Evolutionary conservation across 2,329 filamentous ascomycete species (phyloP).

Genomic region (Sarocladium oryzae): DNA sequence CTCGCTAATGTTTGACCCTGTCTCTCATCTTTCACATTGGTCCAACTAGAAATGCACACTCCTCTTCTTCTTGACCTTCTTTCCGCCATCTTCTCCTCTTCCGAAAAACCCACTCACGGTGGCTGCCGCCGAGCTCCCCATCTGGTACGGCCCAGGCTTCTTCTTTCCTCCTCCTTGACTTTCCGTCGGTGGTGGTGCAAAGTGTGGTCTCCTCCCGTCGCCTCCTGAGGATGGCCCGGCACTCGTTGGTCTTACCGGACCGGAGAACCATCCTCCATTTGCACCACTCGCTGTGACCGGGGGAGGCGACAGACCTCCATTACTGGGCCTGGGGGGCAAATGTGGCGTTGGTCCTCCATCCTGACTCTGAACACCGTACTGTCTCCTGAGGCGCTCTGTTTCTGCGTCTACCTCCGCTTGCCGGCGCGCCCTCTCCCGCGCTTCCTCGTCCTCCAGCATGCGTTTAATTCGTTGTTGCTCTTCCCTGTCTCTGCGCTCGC

Average conservation of each 20-base stretch:
- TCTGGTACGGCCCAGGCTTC: conserved; percentile 23
- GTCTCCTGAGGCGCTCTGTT: conserved; percentile 68
- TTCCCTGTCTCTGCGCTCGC: conserved; percentile 46
- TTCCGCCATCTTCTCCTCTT: conserved; percentile 13
- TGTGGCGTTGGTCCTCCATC: conserved; percentile 22
- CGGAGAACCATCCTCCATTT: conserved; percentile 4
- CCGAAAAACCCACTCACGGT: conserved; percentile 39
- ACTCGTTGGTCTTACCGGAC: conserved; percentile 41
- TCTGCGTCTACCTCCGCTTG: conserved; percentile 65
- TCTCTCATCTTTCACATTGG: too few relatives aligned
- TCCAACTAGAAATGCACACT: conserved; percentile 42
- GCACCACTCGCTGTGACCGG: conserved; percentile 11
- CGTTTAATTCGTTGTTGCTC: conserved; percentile 52
- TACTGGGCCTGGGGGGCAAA: conserved; percentile 26
- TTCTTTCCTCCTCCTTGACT: conserved; percentile 15
- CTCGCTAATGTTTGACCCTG: too few relatives aligned
- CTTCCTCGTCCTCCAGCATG: conserved; percentile 62
- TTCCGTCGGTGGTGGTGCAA: neutral
- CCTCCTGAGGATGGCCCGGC: conserved; percentile 31
- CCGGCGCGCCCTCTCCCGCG: conserved; percentile 32
- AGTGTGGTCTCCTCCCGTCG: neutral
- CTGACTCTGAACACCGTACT: conserved; percentile 57
- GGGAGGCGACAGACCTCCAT: conserved; percentile 20
- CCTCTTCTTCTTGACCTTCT: conserved; percentile 40
- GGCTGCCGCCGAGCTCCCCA: conserved; percentile 30